Conservation (phyloP, 1,139 yeast species). For the Kodamaea ohmeri region DNA sequence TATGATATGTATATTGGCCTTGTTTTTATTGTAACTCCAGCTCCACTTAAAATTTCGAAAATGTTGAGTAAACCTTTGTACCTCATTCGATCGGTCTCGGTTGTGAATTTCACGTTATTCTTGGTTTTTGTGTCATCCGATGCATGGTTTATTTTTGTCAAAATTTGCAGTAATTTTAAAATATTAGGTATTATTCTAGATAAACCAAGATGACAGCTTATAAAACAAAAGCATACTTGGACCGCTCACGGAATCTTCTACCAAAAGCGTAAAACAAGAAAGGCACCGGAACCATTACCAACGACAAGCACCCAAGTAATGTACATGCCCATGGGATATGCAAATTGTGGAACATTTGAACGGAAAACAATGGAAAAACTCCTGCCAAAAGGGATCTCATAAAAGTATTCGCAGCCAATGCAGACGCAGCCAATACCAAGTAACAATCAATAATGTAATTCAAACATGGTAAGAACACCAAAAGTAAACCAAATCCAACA, state of each 20-base stretch:
- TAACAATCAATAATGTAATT: slow-evolving; percentile 82
- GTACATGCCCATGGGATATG: slow-evolving; percentile 84
- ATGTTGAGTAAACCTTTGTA: too few species aligned
- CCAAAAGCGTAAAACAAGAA: slow-evolving; percentile 68
- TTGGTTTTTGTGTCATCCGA: too few species aligned
- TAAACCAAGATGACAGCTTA: too few species aligned
- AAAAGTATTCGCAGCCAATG: slow-evolving; percentile 87
- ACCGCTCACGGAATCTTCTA: slow-evolving; percentile 52
- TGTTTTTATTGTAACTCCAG: too few species aligned
- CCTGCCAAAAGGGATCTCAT: slow-evolving; percentile 61
- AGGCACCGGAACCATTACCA: slow-evolving; percentile 71
- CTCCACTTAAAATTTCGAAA: too few species aligned
- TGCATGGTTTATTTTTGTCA: too few species aligned
- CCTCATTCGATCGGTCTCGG: too few species aligned
- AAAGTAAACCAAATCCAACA: slow-evolving; percentile 71
- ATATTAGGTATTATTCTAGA: too few species aligned
- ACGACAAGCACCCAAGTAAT: slow-evolving; percentile 66
- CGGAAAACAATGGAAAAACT: slow-evolving; percentile 49
- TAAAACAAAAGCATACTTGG: slow-evolving; percentile 59
- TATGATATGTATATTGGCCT: too few species aligned
- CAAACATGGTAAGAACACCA: slow-evolving; percentile 74
- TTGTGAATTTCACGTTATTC: too few species aligned
- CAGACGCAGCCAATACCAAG: slow-evolving; percentile 79
- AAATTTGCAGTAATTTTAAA: too few species aligned
- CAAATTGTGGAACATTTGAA: slow-evolving; percentile 70